Conservation (phyloP, 768 basidiomycete species). For the Leccinellum albellum region DNA sequence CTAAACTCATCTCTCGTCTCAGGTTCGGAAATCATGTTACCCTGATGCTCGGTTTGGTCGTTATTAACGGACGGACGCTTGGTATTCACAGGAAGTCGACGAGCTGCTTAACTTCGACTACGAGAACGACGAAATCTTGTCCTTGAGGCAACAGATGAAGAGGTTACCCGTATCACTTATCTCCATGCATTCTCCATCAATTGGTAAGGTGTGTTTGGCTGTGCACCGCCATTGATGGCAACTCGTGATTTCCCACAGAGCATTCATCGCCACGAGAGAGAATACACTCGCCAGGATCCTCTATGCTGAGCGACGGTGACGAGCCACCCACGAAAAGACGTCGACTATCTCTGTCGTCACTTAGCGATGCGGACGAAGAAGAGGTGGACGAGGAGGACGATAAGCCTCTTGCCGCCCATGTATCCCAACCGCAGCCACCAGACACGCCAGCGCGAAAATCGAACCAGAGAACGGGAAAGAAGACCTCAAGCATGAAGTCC, state of each 20-base stretch:
- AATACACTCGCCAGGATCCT: slow-evolving; percentile 34
- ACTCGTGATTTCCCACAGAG: slow-evolving; percentile 20
- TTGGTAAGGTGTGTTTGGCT: slow-evolving; percentile 38
- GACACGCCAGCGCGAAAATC: slow-evolving; percentile 32
- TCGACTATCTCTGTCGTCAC: slow-evolving; percentile 54
- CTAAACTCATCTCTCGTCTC: slow-evolving; percentile 14
- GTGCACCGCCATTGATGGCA: background rate
- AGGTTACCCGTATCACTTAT: slow-evolving; percentile 44
- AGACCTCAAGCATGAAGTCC: slow-evolving; percentile 52
- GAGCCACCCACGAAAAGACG: slow-evolving; percentile 50
- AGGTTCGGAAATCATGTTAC: slow-evolving; percentile 23
- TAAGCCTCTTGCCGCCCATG: slow-evolving; percentile 50
- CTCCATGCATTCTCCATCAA: slow-evolving; percentile 49
- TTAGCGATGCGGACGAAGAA: slow-evolving; percentile 38
- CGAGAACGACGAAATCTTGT: slow-evolving; percentile 62
- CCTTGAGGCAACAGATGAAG: slow-evolving; percentile 68
- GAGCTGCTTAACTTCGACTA: slow-evolving; percentile 80
- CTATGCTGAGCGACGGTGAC: slow-evolving; percentile 43
- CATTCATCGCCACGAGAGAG: slow-evolving; percentile 20
- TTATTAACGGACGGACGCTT: slow-evolving; percentile 10
- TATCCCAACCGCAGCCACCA: slow-evolving; percentile 29
- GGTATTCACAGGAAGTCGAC: slow-evolving; percentile 58
- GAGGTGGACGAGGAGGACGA: slow-evolving; percentile 61
- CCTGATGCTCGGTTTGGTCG: slow-evolving; percentile 6
- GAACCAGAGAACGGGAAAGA: slow-evolving; percentile 50